Evolutionary conservation across 768 basidiomycete species (phyloP).

Genomic region (Boletales sp.): DNA sequence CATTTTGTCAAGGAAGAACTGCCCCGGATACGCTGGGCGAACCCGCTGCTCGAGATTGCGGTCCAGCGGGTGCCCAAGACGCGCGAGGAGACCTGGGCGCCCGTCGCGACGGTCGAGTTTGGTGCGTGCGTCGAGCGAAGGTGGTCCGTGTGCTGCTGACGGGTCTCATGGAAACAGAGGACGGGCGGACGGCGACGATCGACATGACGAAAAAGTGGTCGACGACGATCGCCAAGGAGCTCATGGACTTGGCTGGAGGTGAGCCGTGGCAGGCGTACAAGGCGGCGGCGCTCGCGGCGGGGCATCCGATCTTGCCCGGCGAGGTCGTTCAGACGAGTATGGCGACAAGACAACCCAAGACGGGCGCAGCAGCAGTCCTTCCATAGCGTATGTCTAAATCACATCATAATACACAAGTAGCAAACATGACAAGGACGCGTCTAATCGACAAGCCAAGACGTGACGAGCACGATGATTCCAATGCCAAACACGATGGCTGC

Average conservation of each 20-base stretch:
- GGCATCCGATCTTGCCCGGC: conserved; percentile 46
- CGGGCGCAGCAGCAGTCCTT: conserved; percentile 38
- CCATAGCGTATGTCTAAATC: conserved; percentile 21
- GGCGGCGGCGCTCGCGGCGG: conserved; percentile 40
- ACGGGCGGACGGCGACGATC: conserved; percentile 46
- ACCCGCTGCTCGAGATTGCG: conserved; percentile 60
- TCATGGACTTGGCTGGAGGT: conserved; percentile 67
- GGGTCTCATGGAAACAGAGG: conserved; percentile 33
- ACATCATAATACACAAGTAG: background rate
- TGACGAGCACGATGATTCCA: conserved; percentile 58
- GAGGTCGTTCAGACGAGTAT: conserved; percentile 26
- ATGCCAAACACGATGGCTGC: conserved; percentile 68
- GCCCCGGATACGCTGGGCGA: conserved; percentile 73
- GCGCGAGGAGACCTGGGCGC: conserved; percentile 52
- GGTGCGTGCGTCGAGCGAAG: conserved; percentile 41
- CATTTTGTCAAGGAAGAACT: conserved; percentile 80
- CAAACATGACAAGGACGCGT: background rate
- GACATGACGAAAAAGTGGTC: conserved; percentile 69
- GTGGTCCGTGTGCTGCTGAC: no score
- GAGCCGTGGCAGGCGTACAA: conserved; percentile 57
- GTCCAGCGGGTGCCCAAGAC: conserved; percentile 55
- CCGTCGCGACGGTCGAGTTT: conserved; percentile 59
- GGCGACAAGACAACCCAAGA: conserved; percentile 28
- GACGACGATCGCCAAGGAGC: conserved; percentile 59
- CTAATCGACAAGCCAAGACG: conserved; percentile 41